These are phyloP conservation scores for Cymbidium sinense DNA, from an alignment of 106 monocot genomes.

Conservation along the genomic window DNA sequence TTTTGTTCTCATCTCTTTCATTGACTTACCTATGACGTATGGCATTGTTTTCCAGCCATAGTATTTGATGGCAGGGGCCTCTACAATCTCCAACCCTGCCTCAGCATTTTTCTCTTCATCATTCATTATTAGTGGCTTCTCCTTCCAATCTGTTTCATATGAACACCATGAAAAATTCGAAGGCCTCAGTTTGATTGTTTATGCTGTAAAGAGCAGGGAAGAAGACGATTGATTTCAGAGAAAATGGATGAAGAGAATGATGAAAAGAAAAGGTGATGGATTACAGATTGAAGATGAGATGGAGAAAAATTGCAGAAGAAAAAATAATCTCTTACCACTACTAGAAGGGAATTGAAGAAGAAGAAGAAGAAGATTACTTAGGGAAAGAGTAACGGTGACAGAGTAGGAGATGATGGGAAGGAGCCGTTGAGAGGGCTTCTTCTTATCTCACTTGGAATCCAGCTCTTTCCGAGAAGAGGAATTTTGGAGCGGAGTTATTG, in stretches of 20 bases:
- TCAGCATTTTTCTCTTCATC: background rate
- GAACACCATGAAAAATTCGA: background rate
- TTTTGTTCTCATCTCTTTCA: background rate
- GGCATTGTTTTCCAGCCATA: slow-evolving; percentile 9
- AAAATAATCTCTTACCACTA: too few relatives aligned
- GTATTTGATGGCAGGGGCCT: slow-evolving; percentile 1
- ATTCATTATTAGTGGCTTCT: background rate
- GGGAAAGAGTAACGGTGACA: background rate
- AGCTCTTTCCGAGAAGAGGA: too few relatives aligned
- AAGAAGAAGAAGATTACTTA: background rate
- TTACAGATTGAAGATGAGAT: background rate
- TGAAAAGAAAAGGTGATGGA: too few relatives aligned
- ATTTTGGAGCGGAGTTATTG: too few relatives aligned
- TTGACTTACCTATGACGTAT: background rate
- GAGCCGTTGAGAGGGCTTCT: too few relatives aligned
- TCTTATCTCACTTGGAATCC: too few relatives aligned
- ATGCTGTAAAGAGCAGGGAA: background rate
- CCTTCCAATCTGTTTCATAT: slow-evolving; percentile 3
- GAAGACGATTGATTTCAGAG: background rate
- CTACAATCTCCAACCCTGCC: background rate
- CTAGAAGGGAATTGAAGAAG: background rate
- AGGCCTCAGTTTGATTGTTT: too few relatives aligned
- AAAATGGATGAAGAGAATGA: too few relatives aligned
- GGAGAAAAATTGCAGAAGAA: background rate
- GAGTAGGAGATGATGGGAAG: too few relatives aligned